These are phyloP conservation scores for Nicotiana obtusifolia DNA, from an alignment of 257 asterid species.

Conservation along the genomic window DNA sequence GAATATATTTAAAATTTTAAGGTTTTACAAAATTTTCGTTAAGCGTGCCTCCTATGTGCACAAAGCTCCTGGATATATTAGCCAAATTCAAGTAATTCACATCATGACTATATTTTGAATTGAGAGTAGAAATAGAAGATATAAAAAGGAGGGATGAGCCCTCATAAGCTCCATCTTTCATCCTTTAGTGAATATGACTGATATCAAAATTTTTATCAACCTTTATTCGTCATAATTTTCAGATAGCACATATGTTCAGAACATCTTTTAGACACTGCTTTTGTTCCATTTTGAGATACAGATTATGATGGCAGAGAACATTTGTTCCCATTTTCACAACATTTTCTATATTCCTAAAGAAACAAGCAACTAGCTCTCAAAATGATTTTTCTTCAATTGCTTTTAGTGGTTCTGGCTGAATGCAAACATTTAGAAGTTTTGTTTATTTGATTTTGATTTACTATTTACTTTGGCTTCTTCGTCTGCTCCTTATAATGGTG, in stretches of 20 bases:
- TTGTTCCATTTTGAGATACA: conserved; percentile 15
- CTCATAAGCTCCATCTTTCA: conserved; percentile 71
- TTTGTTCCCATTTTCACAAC: conserved; percentile 34
- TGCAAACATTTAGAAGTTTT: no score
- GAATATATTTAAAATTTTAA: neutral
- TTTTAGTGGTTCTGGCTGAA: no score
- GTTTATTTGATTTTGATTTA: no score
- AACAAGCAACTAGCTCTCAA: neutral
- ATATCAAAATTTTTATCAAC: conserved; percentile 49
- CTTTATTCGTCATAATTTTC: conserved; percentile 50
- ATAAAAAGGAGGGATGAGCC: conserved; percentile 43
- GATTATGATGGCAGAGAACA: conserved; percentile 24
- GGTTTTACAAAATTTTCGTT: neutral
- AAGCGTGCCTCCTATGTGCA: neutral
- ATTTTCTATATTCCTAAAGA: conserved; percentile 42
- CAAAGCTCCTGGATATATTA: neutral
- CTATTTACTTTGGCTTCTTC: no score
- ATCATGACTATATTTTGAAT: neutral
- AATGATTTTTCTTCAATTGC: neutral
- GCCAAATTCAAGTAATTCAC: neutral
- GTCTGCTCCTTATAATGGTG: no score
- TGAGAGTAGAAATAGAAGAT: neutral
- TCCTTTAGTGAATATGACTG: conserved; percentile 51
- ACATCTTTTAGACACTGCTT: conserved; percentile 20
- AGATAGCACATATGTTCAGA: conserved; percentile 21